A percentile compares a stretch with the other conserved stretches of the same genome.
Conservation (phyloP, 2,329 filamentous ascomycete genomes). For the Pseudopyrenochaeta lycopersici region DNA sequence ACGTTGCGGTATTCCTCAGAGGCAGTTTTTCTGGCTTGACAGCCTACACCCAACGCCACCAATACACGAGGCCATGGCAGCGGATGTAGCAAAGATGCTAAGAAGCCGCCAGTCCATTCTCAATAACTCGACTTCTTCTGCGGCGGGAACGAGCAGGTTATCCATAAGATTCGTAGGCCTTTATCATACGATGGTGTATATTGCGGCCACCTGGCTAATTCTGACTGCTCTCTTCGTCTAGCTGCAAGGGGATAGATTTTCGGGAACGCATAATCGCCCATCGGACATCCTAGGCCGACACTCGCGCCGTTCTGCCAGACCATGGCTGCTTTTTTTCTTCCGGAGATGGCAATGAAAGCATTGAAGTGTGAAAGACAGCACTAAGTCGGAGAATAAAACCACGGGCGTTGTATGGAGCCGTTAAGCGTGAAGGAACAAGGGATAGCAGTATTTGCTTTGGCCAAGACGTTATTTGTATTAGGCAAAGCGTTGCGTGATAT, state of each 20-base stretch:
- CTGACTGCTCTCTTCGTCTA: too few species aligned
- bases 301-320: not conserved
- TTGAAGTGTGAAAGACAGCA: not conserved
- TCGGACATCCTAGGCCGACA: not conserved
- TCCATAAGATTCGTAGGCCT: not conserved
- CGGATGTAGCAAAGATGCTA: conserved; percentile 3
- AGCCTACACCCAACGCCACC: conserved; percentile 9
- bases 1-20: conserved; percentile 5
- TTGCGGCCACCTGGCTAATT: too few species aligned
- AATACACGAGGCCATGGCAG: conserved; percentile 11
- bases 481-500: not conserved
- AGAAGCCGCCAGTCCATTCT: not conserved
- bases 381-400: not conserved
- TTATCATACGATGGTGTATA: not conserved
- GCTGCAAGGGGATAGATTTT: too few species aligned
- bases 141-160: not conserved
- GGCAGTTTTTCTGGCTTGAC: conserved; percentile 10
- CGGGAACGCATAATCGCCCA: too few species aligned
- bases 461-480: not conserved
- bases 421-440: not conserved
- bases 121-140: not conserved
- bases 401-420: not conserved
- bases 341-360: not conserved
- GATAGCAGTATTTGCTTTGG: not conserved
- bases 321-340: not conserved